Base-by-base conservation (phyloP, 305 asterid species). In the Plantago lanceolata region DNA sequence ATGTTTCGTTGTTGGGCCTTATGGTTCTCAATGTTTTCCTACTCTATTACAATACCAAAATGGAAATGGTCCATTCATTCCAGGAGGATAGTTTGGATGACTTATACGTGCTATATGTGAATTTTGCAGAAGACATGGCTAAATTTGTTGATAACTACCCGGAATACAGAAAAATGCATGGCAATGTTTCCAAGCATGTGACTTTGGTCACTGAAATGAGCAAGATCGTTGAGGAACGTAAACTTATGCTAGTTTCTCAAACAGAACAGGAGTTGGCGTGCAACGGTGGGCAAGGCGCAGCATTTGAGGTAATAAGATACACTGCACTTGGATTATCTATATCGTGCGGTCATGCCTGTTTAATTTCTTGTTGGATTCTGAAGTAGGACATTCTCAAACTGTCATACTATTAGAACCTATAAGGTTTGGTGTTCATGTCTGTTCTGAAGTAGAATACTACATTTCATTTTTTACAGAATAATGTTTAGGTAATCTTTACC, bases 261-360 rank as follows among this genome's bases (percentile, higher is more conserved):
- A 86, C 94, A 73, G 97, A 93, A 75, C 99, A 93, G 79, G 97
- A 90, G 69, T 76, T 93, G 71, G 97, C 97, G 65, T 93, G 99
- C 84, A 93, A 86, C 79, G 99, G 97, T 54, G 97, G 96, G 64
- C 97, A 93, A 85, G 99, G 93, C 69, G 97, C 97, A 49, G 97
- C 97, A 37, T 90, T 90, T 76, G 99, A 93, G 99, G 99, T 89
- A 84, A 21, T 48, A 17, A 33, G 58, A 44, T 24, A 3, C 59
- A 64, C 65, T 62, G 68, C 53, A 66, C 67, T 67, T 57, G 49
- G 66, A 17, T 54, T 65, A 21, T 40, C 47, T 2, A 6, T 28
- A 13, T 1, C 43, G 45, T 56, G n/a, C n/a, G n/a, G n/a, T n/a
- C n/a, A n/a, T n/a, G 40, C 20, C 35, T 57, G 28, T 33, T 35